Percentiles rank a stretch among this genome's conserved stretches.
These are phyloP conservation scores for Thozetella sp. DNA, from an alignment of 495 filamentous ascomycete species.

Conservation along the genomic window DNA sequence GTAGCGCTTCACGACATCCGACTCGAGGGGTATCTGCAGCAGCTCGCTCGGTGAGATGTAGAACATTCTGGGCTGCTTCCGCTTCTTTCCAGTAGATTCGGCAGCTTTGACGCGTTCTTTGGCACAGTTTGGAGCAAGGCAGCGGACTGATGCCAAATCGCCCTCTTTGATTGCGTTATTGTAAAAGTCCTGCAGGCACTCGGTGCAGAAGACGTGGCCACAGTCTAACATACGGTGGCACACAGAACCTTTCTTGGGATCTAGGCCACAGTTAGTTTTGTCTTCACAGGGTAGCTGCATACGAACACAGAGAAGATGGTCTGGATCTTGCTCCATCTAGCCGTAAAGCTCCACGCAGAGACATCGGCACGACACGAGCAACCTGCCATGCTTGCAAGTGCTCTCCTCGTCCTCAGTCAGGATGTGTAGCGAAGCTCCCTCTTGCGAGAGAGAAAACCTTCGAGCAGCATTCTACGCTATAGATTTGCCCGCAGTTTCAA, in stretches of 20 bases:
- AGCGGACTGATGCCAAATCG: conserved; percentile 75
- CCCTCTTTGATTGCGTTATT: conserved; percentile 85
- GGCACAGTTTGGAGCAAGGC: conserved; percentile 75
- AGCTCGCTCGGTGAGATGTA: conserved; percentile 86
- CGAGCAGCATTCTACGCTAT: too few species aligned
- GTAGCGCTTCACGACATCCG: conserved; percentile 80
- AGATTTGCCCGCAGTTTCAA: too few species aligned
- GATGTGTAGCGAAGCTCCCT: too few species aligned
- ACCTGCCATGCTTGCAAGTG: too few species aligned
- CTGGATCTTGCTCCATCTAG: too few species aligned
- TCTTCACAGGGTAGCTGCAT: not conserved
- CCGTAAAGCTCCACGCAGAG: too few species aligned
- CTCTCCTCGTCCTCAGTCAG: too few species aligned
- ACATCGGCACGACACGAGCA: too few species aligned
- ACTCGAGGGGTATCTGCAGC: conserved; percentile 76
- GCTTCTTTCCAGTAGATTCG: conserved; percentile 23
- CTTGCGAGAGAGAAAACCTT: too few species aligned
- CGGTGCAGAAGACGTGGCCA: conserved; percentile 86
- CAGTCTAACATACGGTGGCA: conserved; percentile 82
- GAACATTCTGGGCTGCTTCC: conserved; percentile 48
- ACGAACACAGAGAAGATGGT: too few species aligned
- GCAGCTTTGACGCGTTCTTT: conserved; percentile 51
- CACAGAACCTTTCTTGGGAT: conserved; percentile 84
- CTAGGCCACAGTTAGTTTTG: conserved; percentile 37
- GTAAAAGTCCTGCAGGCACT: conserved; percentile 88